Evolutionary conservation across 2,329 filamentous ascomycete genomes (phyloP).

Genomic region (Thielaviopsis musarum): DNA sequence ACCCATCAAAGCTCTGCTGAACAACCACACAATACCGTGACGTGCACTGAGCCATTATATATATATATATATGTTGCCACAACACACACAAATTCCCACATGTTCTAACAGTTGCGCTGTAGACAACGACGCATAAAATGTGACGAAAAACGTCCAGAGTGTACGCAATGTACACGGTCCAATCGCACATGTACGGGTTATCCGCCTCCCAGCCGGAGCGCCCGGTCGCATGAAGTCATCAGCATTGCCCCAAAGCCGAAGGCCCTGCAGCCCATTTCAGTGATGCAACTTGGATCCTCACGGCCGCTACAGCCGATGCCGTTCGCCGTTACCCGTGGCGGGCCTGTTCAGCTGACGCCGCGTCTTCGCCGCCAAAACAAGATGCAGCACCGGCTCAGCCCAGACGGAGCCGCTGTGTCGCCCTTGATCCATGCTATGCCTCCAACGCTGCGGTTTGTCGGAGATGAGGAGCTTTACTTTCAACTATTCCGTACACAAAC

Average conservation of each 20-base stretch:
- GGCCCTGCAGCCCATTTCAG: not conserved
- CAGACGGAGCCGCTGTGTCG: not conserved
- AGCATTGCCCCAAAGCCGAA: conserved; percentile 32
- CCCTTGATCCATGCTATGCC: conserved; percentile 7
- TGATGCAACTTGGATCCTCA: not conserved
- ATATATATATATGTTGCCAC: too few species aligned
- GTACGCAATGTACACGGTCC: conserved; percentile 41
- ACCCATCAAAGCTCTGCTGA: too few species aligned
- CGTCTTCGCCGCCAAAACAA: conserved; percentile 4
- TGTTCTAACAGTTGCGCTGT: not conserved
- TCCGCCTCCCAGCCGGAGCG: conserved; percentile 35
- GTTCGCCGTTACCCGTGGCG: not conserved
- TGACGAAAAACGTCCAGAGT: conserved; percentile 44
- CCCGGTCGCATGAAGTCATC: conserved; percentile 29
- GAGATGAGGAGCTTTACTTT: conserved; percentile 40
- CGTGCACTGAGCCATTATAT: too few species aligned
- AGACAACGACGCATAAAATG: conserved; percentile 49
- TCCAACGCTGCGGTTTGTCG: conserved; percentile 2
- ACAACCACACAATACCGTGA: too few species aligned
- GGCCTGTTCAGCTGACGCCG: not conserved
- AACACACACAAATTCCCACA: too few species aligned
- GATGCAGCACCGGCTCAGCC: not conserved
- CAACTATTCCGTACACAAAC: conserved; percentile 45
- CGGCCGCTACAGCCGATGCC: not conserved
- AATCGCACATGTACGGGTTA: conserved; percentile 45